Base-by-base conservation (phyloP, 1,139 yeast genomes). In the Pichia sp. region DNA sequence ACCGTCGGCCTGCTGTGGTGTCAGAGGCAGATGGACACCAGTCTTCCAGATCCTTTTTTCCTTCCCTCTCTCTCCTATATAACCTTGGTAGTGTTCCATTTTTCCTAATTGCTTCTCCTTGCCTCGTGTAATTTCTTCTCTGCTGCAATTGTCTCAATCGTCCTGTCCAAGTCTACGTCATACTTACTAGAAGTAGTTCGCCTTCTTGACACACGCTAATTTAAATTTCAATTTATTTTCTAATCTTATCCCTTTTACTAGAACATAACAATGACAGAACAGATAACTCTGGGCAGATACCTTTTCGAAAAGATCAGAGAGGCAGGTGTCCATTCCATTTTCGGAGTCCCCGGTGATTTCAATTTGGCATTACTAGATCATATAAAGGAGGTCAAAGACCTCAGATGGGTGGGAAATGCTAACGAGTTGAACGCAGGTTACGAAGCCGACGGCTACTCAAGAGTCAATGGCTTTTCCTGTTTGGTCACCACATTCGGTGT, bases 311-410 rank as follows among this genome's bases (percentile, higher is more conserved):
- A 85, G 71, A 72, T 83, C 56, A 70, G 70, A 62, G 85, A 83
- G 67, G 70, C 82, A 49, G 80, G 80, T 30, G 77, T 84, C 56
- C 73, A 76, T 58, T 85, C 93, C 63, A 74, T 85, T 62, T 83
- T 85, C 59, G 93, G 93, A 52, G 85, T 85, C 40, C 93, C 93
- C 10, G 90, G 89, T 58, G 93, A 85, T 66, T 85, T 85, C 77
- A 86, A 85, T 69, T 74, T 86, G 60, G 72, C 83, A 12, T 70
- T 86, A 45, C 73, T 85, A 48, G 93, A 85, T 64, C 80, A 81
- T 64, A 72, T 85, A 59, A 78, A 81, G 60, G 79, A 79, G 52
- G 86, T 82, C 28, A 76, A 78, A 3, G 82, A 76, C 13, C 64
- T 82, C 63, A 73, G 75, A 64, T 83, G 89, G 89, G 82, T 82